Base-by-base conservation (phyloP, 345 rosid genomes). In the Rubroshorea leprosula region DNA sequence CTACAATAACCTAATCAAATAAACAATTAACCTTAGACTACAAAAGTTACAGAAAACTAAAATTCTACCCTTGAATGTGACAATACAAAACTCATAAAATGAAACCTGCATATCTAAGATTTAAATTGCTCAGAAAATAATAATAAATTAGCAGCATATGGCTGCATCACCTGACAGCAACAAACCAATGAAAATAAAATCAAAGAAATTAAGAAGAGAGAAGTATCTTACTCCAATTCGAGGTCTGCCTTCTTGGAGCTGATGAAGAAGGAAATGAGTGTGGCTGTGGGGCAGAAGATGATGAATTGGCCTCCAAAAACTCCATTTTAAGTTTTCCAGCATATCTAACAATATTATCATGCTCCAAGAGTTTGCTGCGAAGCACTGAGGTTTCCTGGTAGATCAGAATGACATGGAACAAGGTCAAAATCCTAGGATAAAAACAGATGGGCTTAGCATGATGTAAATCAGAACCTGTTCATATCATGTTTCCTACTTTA, bases 381-480 rank as follows among this genome's bases (percentile, higher is more conserved):
- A 93, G 76, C 54, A 63, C 72, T 17, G 99, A 93, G 12, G 80
- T 64, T 64, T 81, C 96, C 99, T 89, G 66, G 59, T 57, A 68
- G 51, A 48, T 49, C 59, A 59, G n/a, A 55, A 54, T 58, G 44
- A 22, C 59, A 57, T 38, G 9, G 35, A 55, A 60, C 51, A 62
- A 44, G 49, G 38, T 45, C 9, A 17, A n/a, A 6, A 58, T 24
- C 44, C 9, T 23, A 23, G 25, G 45, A 24, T 1, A 44, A 43
- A 43, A 2, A 26, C 10, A 23, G 1, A 5, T 11, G 3, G n/a
- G 23, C 3, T 54, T 11, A 17, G 41, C 16, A 27, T 10, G 23
- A 4, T 35, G 41, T 2, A 35, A 13, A 35, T 35, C 41, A 6
- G 9, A 35, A 9, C 35, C 35, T 9, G 35, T 4, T 29, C 35